Evolutionary conservation across 2,329 filamentous ascomycete species (phyloP), one percentile per base, ranked within the genome.

Genomic region (Cercospora zeina): DNA sequence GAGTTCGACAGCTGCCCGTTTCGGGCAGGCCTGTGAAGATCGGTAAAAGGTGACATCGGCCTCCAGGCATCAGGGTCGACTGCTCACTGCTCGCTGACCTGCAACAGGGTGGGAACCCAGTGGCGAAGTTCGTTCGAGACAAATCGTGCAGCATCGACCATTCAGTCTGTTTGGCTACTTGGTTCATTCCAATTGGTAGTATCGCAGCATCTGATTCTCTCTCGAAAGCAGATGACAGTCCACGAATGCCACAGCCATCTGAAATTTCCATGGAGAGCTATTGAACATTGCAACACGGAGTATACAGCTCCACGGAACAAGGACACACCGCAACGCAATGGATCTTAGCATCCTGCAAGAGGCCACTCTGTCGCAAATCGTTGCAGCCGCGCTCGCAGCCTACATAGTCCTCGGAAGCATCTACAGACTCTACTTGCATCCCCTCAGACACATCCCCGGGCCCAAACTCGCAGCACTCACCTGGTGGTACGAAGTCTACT

Each of bases 401-500:
- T 65, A 63, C 49, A 16, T 58, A 14, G 21, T 61, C 11, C 14
- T 27, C 1, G 36, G 53, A 21, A 30, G 59, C 21, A 45, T 63
- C 53, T 72, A 71, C 59, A 67, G 73, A 19, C 66, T 76, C 4
- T 72, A 65, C 58, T 68, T 75, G 14, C 69, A 71, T 58, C 74
- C 74, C 16, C 63, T 77, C 13, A 65, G 72, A 19, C 67, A 69
- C 4, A 67, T 75, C 30, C 75, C 74, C 0, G 74, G 75, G 1
- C 74, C 75, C 0, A 71, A 66, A 42, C 61, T 76, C 5, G 74
- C 73, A 13, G 76, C 75, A 9, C 67, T 73, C 16, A 76, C 75
- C 2, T 55, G 53, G 30, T 62, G 65, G 51, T 59, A 60, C 16
- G 61, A 65, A 56, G 47, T 60, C 16, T 67, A 65, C 59, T 64